A percentile compares a stretch with the other conserved stretches of the same genome.
Conservation (phyloP, 345 rosid species). For the Streptanthus diversifolius region DNA sequence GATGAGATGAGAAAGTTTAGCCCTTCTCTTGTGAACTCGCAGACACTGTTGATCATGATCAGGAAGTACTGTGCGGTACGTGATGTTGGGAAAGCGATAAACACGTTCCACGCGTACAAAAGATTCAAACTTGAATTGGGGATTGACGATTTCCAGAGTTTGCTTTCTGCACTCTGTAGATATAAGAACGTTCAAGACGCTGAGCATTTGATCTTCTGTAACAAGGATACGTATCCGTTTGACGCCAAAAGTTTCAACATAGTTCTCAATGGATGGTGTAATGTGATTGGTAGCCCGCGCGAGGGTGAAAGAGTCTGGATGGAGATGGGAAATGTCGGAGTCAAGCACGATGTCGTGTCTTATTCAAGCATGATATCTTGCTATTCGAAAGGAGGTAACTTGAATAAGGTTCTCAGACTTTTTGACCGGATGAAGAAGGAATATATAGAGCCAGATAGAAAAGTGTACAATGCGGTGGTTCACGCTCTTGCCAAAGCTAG, state of each 20-base stretch:
- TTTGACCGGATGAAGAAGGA: slow-evolving; percentile 56
- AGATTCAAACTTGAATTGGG: slow-evolving; percentile 55
- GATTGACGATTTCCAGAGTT: slow-evolving; percentile 80
- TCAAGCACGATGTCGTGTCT: slow-evolving; percentile 64
- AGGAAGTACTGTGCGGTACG: slow-evolving; percentile 80
- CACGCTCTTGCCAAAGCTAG: slow-evolving; percentile 80
- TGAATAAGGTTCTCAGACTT: slow-evolving; percentile 66
- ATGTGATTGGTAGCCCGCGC: slow-evolving; percentile 67
- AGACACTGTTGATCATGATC: slow-evolving; percentile 82
- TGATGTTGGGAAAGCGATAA: slow-evolving; percentile 78
- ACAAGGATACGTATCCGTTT: slow-evolving; percentile 59
- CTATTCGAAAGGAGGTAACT: slow-evolving; percentile 66
- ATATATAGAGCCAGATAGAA: slow-evolving; percentile 70
- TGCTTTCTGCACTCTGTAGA: slow-evolving; percentile 87
- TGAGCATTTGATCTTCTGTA: slow-evolving; percentile 82
- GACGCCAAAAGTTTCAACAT: slow-evolving; percentile 79
- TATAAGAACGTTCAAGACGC: slow-evolving; percentile 93
- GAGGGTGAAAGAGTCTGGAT: slow-evolving; percentile 81
- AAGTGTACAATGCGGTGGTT: slow-evolving; percentile 76
- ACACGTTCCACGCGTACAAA: slow-evolving; percentile 71
- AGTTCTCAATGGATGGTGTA: slow-evolving; percentile 87
- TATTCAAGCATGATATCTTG: slow-evolving; percentile 73
- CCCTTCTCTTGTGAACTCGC: slow-evolving; percentile 61
- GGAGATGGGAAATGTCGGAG: slow-evolving; percentile 69
- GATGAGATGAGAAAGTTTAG: slow-evolving; percentile 72